Evolutionary conservation across 129 eudicot species (phyloP).

Genomic region (carrot (Daucus carota)): DH1_v3.0 NC_030381.2:41819001-41819500

Average conservation of each 20-base stretch:
- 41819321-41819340: slow-evolving; percentile 25
- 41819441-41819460: slow-evolving; percentile 40
- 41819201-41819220: slow-evolving; percentile 51
- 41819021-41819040: slow-evolving; percentile 73
- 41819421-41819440: slow-evolving; percentile 24
- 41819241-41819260: slow-evolving; percentile 25
- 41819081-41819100: slow-evolving; percentile 75
- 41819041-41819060: slow-evolving; percentile 68
- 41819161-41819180: slow-evolving; percentile 58
- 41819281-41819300: slow-evolving; percentile 34
- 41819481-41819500: not conserved
- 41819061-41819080: slow-evolving; percentile 68
- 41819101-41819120: slow-evolving; percentile 48
- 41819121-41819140: slow-evolving; percentile 51
- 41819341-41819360: slow-evolving; percentile 19
- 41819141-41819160: slow-evolving; percentile 79
- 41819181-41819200: slow-evolving; percentile 57
- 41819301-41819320: slow-evolving; percentile 35
- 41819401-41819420: slow-evolving; percentile 25
- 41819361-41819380: slow-evolving; percentile 33
- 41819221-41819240: slow-evolving; percentile 24
- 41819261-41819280: slow-evolving; percentile 27
- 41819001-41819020: slow-evolving; percentile 78
- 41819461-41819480: slow-evolving; percentile 32
- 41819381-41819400: slow-evolving; percentile 31